phyloP scores from a whole-genome alignment of 2,329 filamentous ascomycete genomes.

The Parasarocladium wereldwijsianum region DNA sequence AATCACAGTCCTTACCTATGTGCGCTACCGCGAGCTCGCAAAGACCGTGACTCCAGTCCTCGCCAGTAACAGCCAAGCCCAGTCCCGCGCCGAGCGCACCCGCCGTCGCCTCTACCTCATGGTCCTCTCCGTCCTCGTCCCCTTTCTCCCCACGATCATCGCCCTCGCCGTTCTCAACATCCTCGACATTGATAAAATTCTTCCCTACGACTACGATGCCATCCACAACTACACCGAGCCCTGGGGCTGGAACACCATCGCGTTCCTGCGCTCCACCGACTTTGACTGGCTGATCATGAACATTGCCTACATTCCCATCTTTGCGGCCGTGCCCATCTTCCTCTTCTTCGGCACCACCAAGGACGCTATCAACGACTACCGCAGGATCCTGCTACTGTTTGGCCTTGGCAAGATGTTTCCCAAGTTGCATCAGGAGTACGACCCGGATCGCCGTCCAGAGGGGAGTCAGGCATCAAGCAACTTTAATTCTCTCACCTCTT shows the following conservation, averaged over 20 bases:
- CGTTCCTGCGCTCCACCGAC: constrained; percentile 26
- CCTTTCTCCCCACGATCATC: constrained; percentile 34
- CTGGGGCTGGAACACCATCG: constrained; percentile 30
- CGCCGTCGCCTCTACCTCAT: constrained; percentile 40
- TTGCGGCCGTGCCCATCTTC: constrained; percentile 32
- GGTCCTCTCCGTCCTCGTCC: constrained; percentile 33
- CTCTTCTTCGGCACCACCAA: constrained; percentile 40
- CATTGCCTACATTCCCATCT: constrained; percentile 31
- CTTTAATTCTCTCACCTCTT: constrained; percentile 2
- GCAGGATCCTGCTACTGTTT: constrained; percentile 20
- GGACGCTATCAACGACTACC: constrained; percentile 36
- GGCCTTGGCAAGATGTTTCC: constrained; percentile 31
- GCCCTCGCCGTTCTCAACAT: constrained; percentile 27
- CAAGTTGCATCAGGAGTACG: constrained; percentile 21
- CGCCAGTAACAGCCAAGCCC: constrained; percentile 22
- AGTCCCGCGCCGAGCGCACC: constrained; percentile 29
- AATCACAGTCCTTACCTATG: constrained; percentile 28
- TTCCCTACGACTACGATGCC: constrained; percentile 24
- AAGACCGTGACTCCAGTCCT: constrained; percentile 24
- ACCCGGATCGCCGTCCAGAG: constrained; percentile 16
- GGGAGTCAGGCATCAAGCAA: constrained; percentile 8
- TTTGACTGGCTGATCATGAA: constrained; percentile 26
- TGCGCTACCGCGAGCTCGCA: constrained; percentile 31
- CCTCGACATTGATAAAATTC: constrained; percentile 11
- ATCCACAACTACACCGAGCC: constrained; percentile 24